Evolutionary conservation across 108 stramenopile genomes (phyloP).

Genomic region (Pelagomonas calceolata): DNA sequence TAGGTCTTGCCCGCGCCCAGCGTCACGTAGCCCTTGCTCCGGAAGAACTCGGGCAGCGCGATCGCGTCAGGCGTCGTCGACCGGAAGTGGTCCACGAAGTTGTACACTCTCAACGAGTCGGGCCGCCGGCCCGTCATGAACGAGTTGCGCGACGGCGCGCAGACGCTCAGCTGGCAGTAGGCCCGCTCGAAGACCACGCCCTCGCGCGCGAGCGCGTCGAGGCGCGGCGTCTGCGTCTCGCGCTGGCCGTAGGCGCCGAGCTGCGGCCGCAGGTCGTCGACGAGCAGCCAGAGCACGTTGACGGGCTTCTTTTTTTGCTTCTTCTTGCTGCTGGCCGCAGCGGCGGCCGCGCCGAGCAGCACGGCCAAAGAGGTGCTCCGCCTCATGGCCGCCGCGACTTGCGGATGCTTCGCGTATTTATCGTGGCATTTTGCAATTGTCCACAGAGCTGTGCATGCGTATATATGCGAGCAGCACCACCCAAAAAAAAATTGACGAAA

Average conservation of each 20-base stretch:
- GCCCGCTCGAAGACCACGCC: constrained; percentile 15
- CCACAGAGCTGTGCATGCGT: too few relatives aligned
- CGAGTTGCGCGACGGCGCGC: constrained; percentile 14
- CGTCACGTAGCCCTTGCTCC: constrained; percentile 7
- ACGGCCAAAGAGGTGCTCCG: too few relatives aligned
- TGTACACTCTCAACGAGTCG: constrained; percentile 9
- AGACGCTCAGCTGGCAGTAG: constrained; percentile 13
- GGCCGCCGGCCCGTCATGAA: constrained; percentile 17
- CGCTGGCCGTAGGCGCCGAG: constrained; percentile 6
- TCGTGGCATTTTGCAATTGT: too few relatives aligned
- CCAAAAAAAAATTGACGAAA: too few relatives aligned
- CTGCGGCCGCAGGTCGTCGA: constrained; percentile 16
- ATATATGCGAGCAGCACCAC: too few relatives aligned
- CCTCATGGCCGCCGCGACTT: too few relatives aligned
- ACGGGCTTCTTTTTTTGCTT: neutral
- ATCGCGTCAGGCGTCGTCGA: neutral
- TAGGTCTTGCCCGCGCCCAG: constrained; percentile 11
- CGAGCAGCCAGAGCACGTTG: constrained; percentile 7
- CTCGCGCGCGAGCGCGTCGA: constrained; percentile 5
- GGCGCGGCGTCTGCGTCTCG: constrained; percentile 10
- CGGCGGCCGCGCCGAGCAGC: too few relatives aligned
- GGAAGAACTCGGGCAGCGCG: constrained; percentile 2
- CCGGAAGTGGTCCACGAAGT: constrained; percentile 3
- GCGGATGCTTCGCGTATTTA: too few relatives aligned
- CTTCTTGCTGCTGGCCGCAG: too few relatives aligned